Evolutionary conservation across 1,284 basidiomycete species (phyloP).

Genomic region (Malassezia japonica): DNA sequence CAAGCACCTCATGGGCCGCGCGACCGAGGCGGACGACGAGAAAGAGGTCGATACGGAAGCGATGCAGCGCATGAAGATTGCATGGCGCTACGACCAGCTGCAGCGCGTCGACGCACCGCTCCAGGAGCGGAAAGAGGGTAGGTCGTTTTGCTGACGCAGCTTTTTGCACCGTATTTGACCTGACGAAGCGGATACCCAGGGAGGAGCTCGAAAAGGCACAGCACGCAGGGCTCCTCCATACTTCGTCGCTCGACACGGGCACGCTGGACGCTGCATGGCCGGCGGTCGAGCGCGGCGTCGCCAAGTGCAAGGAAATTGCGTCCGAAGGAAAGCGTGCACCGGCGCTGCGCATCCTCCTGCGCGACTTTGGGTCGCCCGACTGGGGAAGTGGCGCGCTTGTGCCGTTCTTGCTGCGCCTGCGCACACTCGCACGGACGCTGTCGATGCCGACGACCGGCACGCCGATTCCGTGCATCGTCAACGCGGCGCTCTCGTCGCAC

Average conservation of each 20-base stretch:
- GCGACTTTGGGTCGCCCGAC: conserved; percentile 27
- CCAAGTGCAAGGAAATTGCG: conserved; percentile 8
- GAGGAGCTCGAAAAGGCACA: conserved; percentile 22
- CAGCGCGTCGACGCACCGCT: conserved; percentile 48
- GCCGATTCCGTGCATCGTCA: conserved; percentile 25
- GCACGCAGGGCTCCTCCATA: conserved; percentile 14
- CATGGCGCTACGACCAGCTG: conserved; percentile 90
- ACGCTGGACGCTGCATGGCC: conserved; percentile 20
- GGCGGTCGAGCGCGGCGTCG: conserved; percentile 18
- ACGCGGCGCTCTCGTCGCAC: conserved; percentile 23
- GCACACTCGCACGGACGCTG: conserved; percentile 23
- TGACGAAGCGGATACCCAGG: conserved; percentile 51
- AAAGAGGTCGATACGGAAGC: conserved; percentile 1
- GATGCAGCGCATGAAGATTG: conserved; percentile 49
- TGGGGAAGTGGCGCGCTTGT: conserved; percentile 19
- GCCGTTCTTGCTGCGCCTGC: conserved; percentile 32
- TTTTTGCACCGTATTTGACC: conserved; percentile 64
- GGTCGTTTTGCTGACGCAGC: background rate
- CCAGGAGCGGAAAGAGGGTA: background rate
- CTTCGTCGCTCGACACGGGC: background rate
- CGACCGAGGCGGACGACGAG: conserved; percentile 14
- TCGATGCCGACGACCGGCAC: conserved; percentile 17
- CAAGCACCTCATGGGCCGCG: conserved; percentile 33
- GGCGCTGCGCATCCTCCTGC: conserved; percentile 29
- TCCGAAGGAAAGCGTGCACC: conserved; percentile 10